Percentiles rank a stretch among this genome's conserved stretches.
Evolutionary conservation across 2,329 filamentous ascomycete genomes (phyloP).

Genomic region (Mycogone perniciosa): DNA sequence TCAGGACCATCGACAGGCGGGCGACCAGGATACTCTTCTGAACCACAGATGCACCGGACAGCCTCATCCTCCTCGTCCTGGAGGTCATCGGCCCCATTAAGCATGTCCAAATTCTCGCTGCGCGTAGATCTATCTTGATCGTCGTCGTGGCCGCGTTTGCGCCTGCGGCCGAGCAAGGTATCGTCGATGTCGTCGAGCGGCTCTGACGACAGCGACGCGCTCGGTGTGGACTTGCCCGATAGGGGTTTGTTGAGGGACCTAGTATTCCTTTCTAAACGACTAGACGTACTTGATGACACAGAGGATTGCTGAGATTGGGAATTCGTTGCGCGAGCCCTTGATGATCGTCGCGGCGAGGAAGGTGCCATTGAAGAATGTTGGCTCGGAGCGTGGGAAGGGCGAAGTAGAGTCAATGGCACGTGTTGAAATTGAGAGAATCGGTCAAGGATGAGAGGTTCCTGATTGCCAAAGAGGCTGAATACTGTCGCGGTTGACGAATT

Average conservation of each 20-base stretch:
- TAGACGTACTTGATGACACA: constrained; percentile 71
- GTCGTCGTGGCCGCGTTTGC: constrained; percentile 67
- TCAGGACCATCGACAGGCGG: constrained; percentile 57
- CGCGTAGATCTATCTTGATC: constrained; percentile 43
- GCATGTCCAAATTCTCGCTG: constrained; percentile 43
- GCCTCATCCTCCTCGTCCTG: constrained; percentile 82
- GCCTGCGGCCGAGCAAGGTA: constrained; percentile 66
- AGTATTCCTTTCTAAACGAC: constrained; percentile 67
- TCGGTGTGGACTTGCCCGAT: constrained; percentile 71
- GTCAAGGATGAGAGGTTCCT: not conserved
- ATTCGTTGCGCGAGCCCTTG: constrained; percentile 78
- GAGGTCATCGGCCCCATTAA: constrained; percentile 61
- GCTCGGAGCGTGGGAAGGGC: constrained; percentile 10
- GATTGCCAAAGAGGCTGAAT: not conserved
- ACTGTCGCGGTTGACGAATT: not conserved
- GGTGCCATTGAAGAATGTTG: constrained; percentile 47
- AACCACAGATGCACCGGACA: constrained; percentile 90
- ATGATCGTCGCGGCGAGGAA: constrained; percentile 75
- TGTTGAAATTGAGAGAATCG: not conserved
- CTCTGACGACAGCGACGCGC: constrained; percentile 65
- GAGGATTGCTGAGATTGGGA: constrained; percentile 71
- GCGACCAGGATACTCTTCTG: constrained; percentile 89
- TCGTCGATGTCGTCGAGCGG: constrained; percentile 63
- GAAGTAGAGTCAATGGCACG: not conserved
- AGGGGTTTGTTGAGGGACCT: constrained; percentile 65